These are phyloP conservation scores for Rhypophila decipiens DNA, from an alignment of 495 filamentous ascomycete species.

Conservation along the genomic window DNA sequence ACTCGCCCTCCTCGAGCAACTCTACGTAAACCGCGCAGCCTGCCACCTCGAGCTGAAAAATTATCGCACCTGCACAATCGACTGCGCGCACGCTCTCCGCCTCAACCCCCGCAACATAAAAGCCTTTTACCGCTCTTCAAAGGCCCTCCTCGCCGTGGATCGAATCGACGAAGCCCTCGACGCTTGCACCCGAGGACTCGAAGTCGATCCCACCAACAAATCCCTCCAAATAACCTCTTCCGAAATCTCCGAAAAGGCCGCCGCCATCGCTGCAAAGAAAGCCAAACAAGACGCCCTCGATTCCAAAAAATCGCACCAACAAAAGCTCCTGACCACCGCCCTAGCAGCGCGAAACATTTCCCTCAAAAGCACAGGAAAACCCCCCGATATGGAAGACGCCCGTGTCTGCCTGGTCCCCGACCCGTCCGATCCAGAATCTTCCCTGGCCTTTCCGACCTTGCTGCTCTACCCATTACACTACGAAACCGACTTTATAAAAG, in stretches of 20 bases:
- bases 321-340: conserved; percentile 57
- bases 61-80: conserved; percentile 73
- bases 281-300: conserved; percentile 44
- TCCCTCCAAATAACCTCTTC: conserved; percentile 47
- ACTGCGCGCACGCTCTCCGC: conserved; percentile 73
- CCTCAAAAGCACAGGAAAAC: conserved; percentile 56
- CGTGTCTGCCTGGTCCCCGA: conserved; percentile 61
- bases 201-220: conserved; percentile 54
- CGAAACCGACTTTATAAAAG: conserved; percentile 86
- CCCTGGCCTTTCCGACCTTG: conserved; percentile 68
- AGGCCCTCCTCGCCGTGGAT: conserved; percentile 67
- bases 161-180: conserved; percentile 71
- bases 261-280: conserved; percentile 28
- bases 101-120: conserved; percentile 77
- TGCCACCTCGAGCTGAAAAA: conserved; percentile 71
- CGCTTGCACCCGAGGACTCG: conserved; percentile 61
- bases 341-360: conserved; percentile 68
- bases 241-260: conserved; percentile 46
- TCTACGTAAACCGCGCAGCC: conserved; percentile 78
- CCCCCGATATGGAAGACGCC: conserved; percentile 81
- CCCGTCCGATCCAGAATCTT: conserved; percentile 61
- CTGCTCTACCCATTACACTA: conserved; percentile 73
- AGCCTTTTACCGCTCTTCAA: conserved; percentile 76
- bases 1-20: conserved; percentile 59
- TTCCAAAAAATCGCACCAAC: conserved; percentile 45